Evolutionary conservation across 2,329 filamentous ascomycete genomes (phyloP).

Genomic region (Cadophora sp.): DNA sequence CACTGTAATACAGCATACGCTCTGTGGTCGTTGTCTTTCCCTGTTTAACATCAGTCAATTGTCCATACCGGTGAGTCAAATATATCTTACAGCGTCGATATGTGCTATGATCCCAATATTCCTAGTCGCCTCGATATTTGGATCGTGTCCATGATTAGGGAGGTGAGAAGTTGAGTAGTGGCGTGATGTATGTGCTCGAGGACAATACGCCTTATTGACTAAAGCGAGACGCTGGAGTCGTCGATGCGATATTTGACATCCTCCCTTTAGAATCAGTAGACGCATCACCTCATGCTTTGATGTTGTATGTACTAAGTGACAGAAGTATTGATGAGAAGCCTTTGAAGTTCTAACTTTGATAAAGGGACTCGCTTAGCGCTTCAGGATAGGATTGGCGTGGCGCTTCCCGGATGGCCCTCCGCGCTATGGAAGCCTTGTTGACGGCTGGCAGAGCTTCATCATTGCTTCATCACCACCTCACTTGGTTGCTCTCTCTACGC

Average conservation of each 20-base stretch:
- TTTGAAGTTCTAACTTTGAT: slow-evolving; percentile 9
- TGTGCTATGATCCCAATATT: slow-evolving; percentile 99
- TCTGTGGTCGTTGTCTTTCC: slow-evolving; percentile 99
- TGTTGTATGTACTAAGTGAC: neutral
- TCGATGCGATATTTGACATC: slow-evolving; percentile 40
- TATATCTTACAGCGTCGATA: slow-evolving; percentile 77
- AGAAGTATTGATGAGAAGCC: neutral
- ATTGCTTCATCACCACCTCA: slow-evolving; percentile 15
- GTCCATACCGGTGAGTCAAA: neutral
- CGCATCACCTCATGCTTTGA: slow-evolving; percentile 39
- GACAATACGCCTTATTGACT: slow-evolving; percentile 5
- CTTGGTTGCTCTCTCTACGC: slow-evolving; percentile 18
- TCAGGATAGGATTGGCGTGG: slow-evolving; percentile 23
- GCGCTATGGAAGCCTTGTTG: slow-evolving; percentile 7
- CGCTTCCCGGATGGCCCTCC: slow-evolving; percentile 29
- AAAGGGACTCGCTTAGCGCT: slow-evolving; percentile 31
- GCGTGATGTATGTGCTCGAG: slow-evolving; percentile 18
- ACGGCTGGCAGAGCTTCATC: slow-evolving; percentile 18
- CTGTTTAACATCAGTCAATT: slow-evolving; percentile 44
- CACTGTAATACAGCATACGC: slow-evolving; percentile 98
- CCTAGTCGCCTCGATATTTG: slow-evolving; percentile 64
- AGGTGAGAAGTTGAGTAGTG: slow-evolving; percentile 32
- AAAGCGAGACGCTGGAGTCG: slow-evolving; percentile 23
- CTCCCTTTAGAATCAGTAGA: slow-evolving; percentile 34
- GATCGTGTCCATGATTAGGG: slow-evolving; percentile 32